Evolutionary conservation across 495 filamentous ascomycete species (phyloP), one percentile per base, ranked within the genome.

Genomic region (Tuber umbilicatum): DNA sequence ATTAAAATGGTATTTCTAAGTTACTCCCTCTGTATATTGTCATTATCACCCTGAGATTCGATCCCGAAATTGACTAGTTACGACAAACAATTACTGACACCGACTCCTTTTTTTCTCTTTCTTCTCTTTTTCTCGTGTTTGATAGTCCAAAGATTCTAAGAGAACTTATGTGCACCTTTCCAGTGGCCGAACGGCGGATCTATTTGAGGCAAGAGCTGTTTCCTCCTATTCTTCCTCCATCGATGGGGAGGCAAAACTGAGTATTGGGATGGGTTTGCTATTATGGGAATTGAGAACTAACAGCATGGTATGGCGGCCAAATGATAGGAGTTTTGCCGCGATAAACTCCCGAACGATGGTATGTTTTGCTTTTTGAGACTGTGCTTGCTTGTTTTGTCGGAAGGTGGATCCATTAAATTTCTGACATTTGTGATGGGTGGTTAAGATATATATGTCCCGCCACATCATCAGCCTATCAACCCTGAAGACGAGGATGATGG

Each of bases 401-500:
- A 9, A 23, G 50, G 14, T 60, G 50, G n/a, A 27, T 14, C n/a
- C n/a, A 14, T 38, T 41, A 3, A 21, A 23, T 5, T 37, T 74
- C 70, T 43, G 67, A 79, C 23, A 72, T 81, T 68, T 84, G 84
- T 14, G n/a, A n/a, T 60, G 50, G 23, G 31, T 60, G 50, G n/a
- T 60, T 27, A 42, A 83, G 92, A 96, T 73, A 93, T 99, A 83
- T 93, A 94, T 85, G 91, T 99, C 6, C 89, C 92, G 12, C 91
- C 92, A 2, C 92, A 97, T 73, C 89, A 94, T 83, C 93, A 97
- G 83, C 95, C 95, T 1, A 87, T 94, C 69, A 97, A 97, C 84
- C 95, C 95, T 0, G 95, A 98, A 84, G 95, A 99, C 82, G 95
- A 99, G 84, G 95, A 99, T 80, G 95, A 98, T 77, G 92, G 76